phyloP scores from a whole-genome alignment of 2,329 filamentous ascomycete genomes.

The Bipolaris gigantea region DNA sequence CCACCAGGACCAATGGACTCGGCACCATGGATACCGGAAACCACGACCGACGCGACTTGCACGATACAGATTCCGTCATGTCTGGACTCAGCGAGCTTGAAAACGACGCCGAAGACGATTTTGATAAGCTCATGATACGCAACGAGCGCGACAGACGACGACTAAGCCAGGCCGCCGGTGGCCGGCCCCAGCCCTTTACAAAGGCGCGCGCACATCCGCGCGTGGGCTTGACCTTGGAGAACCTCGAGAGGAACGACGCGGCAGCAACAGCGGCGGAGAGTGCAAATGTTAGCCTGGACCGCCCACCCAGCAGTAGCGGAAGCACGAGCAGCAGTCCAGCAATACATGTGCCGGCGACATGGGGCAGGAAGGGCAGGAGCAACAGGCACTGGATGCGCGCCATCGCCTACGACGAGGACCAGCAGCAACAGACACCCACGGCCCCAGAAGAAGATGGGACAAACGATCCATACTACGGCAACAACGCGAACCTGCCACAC shows the following conservation, averaged over 20 bases:
- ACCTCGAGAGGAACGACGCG: conserved; percentile 46
- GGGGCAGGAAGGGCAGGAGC: conserved; percentile 51
- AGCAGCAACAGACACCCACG: conserved; percentile 17
- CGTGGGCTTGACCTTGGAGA: conserved; percentile 48
- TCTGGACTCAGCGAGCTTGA: conserved; percentile 47
- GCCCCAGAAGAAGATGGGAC: conserved; percentile 22
- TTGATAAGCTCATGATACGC: conserved; percentile 50
- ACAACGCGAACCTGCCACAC: conserved; percentile 43
- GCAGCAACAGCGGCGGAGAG: conserved; percentile 7
- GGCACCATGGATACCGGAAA: conserved; percentile 25
- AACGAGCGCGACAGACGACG: conserved; percentile 49
- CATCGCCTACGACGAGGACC: conserved; percentile 36
- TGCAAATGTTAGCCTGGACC: conserved; percentile 25
- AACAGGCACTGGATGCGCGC: conserved; percentile 49
- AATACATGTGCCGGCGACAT: conserved; percentile 49
- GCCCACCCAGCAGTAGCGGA: conserved; percentile 43
- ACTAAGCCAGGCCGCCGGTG: conserved; percentile 40
- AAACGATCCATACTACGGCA: conserved; percentile 10
- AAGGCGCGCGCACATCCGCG: conserved; percentile 48
- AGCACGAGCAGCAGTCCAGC: conserved; percentile 47
- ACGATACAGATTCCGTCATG: conserved; percentile 25
- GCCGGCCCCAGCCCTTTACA: conserved; percentile 44
- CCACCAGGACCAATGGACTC: conserved; percentile 22
- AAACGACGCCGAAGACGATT: conserved; percentile 49
- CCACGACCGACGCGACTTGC: conserved; percentile 26